Conservation (phyloP, 495 filamentous ascomycete genomes). For the Penicillium turbatum region DNA sequence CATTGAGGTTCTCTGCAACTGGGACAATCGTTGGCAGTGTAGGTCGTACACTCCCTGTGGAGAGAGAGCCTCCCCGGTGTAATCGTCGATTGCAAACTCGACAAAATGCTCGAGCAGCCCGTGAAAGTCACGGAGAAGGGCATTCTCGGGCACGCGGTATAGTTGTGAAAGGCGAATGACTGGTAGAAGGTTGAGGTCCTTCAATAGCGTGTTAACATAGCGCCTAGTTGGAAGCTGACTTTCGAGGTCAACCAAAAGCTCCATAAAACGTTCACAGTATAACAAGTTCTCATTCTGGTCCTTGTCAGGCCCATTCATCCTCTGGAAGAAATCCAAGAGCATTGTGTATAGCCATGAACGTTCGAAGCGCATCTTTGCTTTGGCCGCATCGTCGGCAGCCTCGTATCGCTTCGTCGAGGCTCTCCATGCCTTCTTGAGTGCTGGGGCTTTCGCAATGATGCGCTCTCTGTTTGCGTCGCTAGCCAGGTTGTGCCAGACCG, state of each 20-base stretch:
- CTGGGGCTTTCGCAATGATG: conserved; percentile 62
- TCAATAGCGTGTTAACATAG: conserved; percentile 88
- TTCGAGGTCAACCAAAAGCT: conserved; percentile 84
- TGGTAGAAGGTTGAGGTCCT: conserved; percentile 83
- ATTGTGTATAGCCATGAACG: conserved; percentile 90
- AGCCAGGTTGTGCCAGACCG: conserved; percentile 90
- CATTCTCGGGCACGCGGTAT: conserved; percentile 68
- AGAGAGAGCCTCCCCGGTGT: conserved; percentile 71
- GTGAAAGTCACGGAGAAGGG: conserved; percentile 76
- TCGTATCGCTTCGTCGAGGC: conserved; percentile 83
- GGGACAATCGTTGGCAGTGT: conserved; percentile 72
- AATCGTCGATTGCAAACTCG: conserved; percentile 87
- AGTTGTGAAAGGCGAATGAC: conserved; percentile 75
- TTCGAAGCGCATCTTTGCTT: conserved; percentile 83
- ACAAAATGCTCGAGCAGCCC: conserved; percentile 77
- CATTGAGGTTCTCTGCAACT: conserved; percentile 74
- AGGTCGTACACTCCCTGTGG: conserved; percentile 69
- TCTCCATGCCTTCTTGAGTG: conserved; percentile 85
- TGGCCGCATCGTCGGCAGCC: conserved; percentile 71
- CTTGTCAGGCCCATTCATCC: conserved; percentile 57
- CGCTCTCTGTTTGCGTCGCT: conserved; percentile 63
- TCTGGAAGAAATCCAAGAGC: conserved; percentile 73
- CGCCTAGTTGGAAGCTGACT: conserved; percentile 92
- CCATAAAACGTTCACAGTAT: conserved; percentile 91
- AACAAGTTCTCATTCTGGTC: conserved; percentile 57